Conservation (phyloP, 495 filamentous ascomycete genomes). For the Neurospora sp. region DNA sequence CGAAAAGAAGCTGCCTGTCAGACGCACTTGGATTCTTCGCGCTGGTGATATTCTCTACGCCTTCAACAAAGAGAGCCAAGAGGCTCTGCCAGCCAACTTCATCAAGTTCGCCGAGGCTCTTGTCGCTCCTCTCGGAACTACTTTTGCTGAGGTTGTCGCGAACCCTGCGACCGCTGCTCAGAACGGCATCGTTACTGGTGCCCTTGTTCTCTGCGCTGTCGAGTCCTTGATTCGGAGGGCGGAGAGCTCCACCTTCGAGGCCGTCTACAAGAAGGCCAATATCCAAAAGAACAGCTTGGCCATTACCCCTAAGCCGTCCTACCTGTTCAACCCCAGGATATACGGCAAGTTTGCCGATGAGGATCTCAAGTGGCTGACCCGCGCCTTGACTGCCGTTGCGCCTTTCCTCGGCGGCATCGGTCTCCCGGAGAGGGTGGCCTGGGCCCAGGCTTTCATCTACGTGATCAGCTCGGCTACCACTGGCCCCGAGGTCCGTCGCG, state of each 20-base stretch:
- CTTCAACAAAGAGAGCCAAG: slow-evolving; percentile 31
- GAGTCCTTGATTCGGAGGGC: slow-evolving; percentile 33
- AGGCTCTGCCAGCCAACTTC: slow-evolving; percentile 30
- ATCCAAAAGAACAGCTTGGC: slow-evolving; percentile 53
- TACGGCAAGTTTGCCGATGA: slow-evolving; percentile 70
- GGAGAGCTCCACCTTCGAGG: slow-evolving; percentile 30
- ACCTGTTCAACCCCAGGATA: slow-evolving; percentile 71
- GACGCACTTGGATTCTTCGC: slow-evolving; percentile 70
- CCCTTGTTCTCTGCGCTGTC: slow-evolving; percentile 63
- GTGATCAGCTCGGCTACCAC: slow-evolving; percentile 52
- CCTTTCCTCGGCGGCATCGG: slow-evolving; percentile 23
- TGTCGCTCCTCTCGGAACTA: slow-evolving; percentile 55
- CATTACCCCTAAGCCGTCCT: slow-evolving; percentile 65
- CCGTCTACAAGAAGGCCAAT: slow-evolving; percentile 45
- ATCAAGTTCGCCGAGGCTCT: slow-evolving; percentile 49
- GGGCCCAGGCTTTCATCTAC: slow-evolving; percentile 77
- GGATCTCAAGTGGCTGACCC: slow-evolving; percentile 66
- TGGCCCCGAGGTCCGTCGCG: slow-evolving; percentile 46
- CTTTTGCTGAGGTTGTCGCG: slow-evolving; percentile 61
- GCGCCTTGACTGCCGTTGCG: slow-evolving; percentile 55
- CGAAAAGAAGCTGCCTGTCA: slow-evolving; percentile 71
- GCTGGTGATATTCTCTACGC: slow-evolving; percentile 63
- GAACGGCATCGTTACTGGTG: slow-evolving; percentile 61
- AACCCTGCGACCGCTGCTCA: slow-evolving; percentile 71
- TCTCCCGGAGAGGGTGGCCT: slow-evolving; percentile 39